Evolutionary conservation across 257 asterid genomes (phyloP).

Genomic region (Solanum chiquidenum): DNA sequence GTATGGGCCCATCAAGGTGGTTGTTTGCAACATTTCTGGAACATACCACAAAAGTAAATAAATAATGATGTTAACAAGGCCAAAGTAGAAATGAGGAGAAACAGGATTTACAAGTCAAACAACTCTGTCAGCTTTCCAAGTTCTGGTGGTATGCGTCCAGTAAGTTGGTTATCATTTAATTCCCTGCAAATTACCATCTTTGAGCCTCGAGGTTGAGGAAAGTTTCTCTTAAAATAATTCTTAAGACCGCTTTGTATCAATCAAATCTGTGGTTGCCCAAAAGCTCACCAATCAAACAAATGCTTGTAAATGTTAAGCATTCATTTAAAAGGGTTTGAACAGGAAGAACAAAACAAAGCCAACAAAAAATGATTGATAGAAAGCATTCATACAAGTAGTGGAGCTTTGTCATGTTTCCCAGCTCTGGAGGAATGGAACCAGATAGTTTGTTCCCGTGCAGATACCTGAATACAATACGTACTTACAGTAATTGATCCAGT

Average conservation of each 20-base stretch:
- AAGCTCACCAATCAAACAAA: neutral
- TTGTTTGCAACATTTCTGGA: conserved; percentile 91
- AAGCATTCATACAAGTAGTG: conserved; percentile 57
- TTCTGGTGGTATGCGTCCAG: conserved; percentile 72
- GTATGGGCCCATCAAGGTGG: conserved; percentile 65
- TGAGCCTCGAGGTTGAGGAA: neutral
- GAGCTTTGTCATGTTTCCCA: conserved; percentile 93
- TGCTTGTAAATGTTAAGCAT: neutral
- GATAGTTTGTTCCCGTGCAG: conserved; percentile 84
- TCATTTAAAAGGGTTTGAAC: neutral
- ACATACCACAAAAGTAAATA: neutral
- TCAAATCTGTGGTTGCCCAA: neutral
- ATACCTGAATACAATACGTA: conserved; percentile 32
- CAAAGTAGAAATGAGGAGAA: neutral
- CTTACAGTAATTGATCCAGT: neutral
- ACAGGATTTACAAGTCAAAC: conserved; percentile 59
- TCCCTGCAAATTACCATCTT: conserved; percentile 34
- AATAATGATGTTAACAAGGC: neutral
- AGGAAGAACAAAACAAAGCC: neutral
- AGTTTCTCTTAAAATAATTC: neutral
- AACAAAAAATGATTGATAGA: neutral
- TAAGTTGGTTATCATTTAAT: conserved; percentile 72
- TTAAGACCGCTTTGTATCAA: neutral
- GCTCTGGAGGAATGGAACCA: conserved; percentile 86
- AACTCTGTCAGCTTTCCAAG: conserved; percentile 91